Base-by-base conservation (phyloP, 768 basidiomycete species). In the Rhodosporidiobolus odoratus region DNA sequence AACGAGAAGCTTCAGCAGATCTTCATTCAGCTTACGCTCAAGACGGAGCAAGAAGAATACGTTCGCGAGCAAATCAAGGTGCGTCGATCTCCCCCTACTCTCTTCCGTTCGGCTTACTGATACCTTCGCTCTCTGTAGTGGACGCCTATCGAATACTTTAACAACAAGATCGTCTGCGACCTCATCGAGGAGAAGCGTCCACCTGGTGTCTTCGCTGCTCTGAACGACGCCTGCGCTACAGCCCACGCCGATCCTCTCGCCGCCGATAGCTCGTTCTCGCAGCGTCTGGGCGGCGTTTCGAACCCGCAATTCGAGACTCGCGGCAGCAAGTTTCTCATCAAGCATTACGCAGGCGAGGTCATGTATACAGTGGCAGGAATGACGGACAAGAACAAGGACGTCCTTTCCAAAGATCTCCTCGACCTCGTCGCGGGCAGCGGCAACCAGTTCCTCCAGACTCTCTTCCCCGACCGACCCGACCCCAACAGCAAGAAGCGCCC, bases 321-420 rank as follows among this genome's bases (percentile, higher is more conserved):
- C 58, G 96, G 96, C 19, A 81, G 88, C 21, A 93, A 99, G 78
- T 99, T 98, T 82, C 80, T 99, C 61, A 89, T 99, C 72, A 89
- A 87, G 77, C 96, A 99, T 78, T 99, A 98, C 78, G 96, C 96
- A 27, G 96, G 96, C 75, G 96, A 98, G 77, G 96, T 99, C 71
- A 90, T 92, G 86, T 99, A 99, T 82, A 96, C 94, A 72, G 88
- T 98, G 19, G 79, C 89, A 12, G 96, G 96, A 4, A 99, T 99
- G 95, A 98, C 96, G 23, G 96, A 99, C 81, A 99, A 99, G 85
- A 99, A 99, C 84, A 99, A 99, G 84, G 96, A 99, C 77, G 87
- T 92, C 2, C 84, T 99, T 61, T 85, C 93, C 80, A 98, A 97
- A 79, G 96, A 98, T 78, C 82, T 98, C 25, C 83, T 98, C 65